Conservation (phyloP, 2,329 filamentous ascomycete genomes). For the Herpotrichia juniperi region DNA sequence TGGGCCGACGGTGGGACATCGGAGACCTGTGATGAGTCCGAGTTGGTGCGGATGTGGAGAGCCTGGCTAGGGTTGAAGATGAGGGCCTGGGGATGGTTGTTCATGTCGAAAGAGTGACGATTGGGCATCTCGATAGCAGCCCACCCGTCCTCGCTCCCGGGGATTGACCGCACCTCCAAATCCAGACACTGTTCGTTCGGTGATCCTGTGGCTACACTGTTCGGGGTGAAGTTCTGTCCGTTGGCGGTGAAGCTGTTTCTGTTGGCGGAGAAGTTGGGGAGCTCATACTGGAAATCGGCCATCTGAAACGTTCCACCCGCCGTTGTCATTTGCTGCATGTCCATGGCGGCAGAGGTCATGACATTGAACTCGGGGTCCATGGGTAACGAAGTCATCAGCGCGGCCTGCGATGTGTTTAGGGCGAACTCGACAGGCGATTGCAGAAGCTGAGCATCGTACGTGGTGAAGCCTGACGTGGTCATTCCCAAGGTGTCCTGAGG, state of each 20-base stretch:
- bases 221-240: slow-evolving; percentile 24
- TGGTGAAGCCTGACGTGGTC: slow-evolving; percentile 44
- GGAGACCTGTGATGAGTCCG: slow-evolving; percentile 82
- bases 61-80: slow-evolving; percentile 95
- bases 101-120: slow-evolving; percentile 70
- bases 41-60: slow-evolving; percentile 83
- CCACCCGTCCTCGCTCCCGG: slow-evolving; percentile 88
- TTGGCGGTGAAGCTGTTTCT: slow-evolving; percentile 52
- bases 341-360: slow-evolving; percentile 51
- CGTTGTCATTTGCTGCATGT: slow-evolving; percentile 38
- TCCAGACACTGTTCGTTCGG: slow-evolving; percentile 83
- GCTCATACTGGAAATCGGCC: slow-evolving; percentile 75
- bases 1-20: slow-evolving; percentile 62
- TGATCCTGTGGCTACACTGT: slow-evolving; percentile 62
- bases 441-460: slow-evolving; percentile 50
- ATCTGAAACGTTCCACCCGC: slow-evolving; percentile 46
- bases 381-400: slow-evolving; percentile 47
- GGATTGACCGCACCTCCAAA: slow-evolving; percentile 84
- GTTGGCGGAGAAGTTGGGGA: slow-evolving; percentile 61
- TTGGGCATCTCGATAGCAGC: slow-evolving; percentile 71
- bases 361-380: slow-evolving; percentile 50
- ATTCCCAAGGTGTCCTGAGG: slow-evolving; percentile 38
- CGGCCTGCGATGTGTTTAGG: slow-evolving; percentile 49
- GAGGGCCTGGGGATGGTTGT: slow-evolving; percentile 61
- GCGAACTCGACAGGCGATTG: slow-evolving; percentile 54